A percentile compares a stretch with the other conserved stretches of the same genome.
These are phyloP conservation scores for Candida frijolesensis DNA, from an alignment of 1,139 yeast genomes.

Conservation along the genomic window DNA sequence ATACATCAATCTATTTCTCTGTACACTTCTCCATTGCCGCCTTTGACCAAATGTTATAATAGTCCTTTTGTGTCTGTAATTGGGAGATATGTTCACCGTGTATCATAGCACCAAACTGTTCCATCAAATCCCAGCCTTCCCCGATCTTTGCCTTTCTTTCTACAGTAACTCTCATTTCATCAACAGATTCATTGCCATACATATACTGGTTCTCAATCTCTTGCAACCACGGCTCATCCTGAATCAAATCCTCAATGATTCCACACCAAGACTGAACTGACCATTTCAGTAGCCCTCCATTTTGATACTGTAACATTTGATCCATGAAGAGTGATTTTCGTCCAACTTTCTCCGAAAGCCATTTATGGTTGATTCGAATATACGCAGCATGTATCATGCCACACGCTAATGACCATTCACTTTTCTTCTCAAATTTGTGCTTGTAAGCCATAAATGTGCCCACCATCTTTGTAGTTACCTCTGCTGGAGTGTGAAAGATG, in stretches of 20 bases:
- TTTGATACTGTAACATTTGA: constrained; percentile 54
- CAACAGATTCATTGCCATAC: constrained; percentile 28
- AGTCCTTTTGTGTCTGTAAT: constrained; percentile 29
- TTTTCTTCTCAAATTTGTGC: constrained; percentile 51
- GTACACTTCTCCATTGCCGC: constrained; percentile 6
- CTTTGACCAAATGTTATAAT: constrained; percentile 35
- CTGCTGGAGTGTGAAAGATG: constrained; percentile 60
- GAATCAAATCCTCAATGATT: constrained; percentile 53
- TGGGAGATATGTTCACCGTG: constrained; percentile 33
- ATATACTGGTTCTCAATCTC: constrained; percentile 45
- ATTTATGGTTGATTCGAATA: constrained; percentile 51
- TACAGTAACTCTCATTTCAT: constrained; percentile 16
- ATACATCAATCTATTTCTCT: not conserved
- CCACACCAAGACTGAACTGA: constrained; percentile 55
- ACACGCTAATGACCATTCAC: constrained; percentile 70
- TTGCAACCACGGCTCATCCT: constrained; percentile 56
- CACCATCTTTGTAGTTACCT: constrained; percentile 51
- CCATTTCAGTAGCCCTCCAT: constrained; percentile 49
- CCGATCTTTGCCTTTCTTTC: constrained; percentile 39
- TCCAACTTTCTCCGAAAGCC: constrained; percentile 49
- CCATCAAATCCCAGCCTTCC: constrained; percentile 32
- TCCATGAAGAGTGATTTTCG: constrained; percentile 49
- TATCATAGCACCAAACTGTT: constrained; percentile 39
- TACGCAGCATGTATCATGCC: constrained; percentile 66
- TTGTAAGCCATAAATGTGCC: constrained; percentile 53